Percentiles rank a stretch among this genome's conserved stretches.
Conservation (phyloP, 495 filamentous ascomycete species). For the Darksidea phi region DNA sequence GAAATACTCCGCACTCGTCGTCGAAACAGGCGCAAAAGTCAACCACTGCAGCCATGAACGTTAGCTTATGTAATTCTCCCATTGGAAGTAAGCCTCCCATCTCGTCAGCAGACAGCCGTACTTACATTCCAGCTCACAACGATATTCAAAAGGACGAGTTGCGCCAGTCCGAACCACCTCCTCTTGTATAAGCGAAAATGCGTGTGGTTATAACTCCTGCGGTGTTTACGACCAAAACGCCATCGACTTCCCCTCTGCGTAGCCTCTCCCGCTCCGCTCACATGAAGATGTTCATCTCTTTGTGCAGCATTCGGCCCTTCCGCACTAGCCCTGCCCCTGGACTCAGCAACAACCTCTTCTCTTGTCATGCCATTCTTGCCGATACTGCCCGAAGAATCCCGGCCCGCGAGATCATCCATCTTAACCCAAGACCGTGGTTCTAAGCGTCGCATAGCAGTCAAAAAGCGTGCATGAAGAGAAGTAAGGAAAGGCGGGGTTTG, state of each 20-base stretch:
- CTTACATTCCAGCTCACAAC: conserved; percentile 94
- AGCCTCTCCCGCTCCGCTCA: background rate
- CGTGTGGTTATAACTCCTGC: conserved; percentile 21
- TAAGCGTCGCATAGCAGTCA: too few relatives aligned
- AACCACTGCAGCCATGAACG: conserved; percentile 67
- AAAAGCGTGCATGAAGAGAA: too few relatives aligned
- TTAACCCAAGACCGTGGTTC: background rate
- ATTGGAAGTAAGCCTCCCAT: too few relatives aligned
- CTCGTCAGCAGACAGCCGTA: conserved; percentile 29
- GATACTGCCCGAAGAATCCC: background rate
- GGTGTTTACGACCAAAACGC: background rate
- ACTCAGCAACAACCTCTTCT: background rate
- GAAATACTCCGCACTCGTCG: conserved; percentile 74
- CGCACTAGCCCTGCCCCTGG: background rate
- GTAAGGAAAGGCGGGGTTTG: too few relatives aligned
- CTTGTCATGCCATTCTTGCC: background rate
- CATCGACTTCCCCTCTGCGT: background rate
- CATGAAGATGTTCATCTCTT: too few relatives aligned
- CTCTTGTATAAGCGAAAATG: conserved; percentile 80
- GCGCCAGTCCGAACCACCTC: conserved; percentile 81
- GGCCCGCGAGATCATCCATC: background rate
- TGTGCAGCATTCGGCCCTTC: background rate
- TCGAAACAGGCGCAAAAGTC: conserved; percentile 83
- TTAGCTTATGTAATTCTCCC: too few relatives aligned
- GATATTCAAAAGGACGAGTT: conserved; percentile 85